Conservation (phyloP, 768 basidiomycete species). For the Mycena floridula region DNA sequence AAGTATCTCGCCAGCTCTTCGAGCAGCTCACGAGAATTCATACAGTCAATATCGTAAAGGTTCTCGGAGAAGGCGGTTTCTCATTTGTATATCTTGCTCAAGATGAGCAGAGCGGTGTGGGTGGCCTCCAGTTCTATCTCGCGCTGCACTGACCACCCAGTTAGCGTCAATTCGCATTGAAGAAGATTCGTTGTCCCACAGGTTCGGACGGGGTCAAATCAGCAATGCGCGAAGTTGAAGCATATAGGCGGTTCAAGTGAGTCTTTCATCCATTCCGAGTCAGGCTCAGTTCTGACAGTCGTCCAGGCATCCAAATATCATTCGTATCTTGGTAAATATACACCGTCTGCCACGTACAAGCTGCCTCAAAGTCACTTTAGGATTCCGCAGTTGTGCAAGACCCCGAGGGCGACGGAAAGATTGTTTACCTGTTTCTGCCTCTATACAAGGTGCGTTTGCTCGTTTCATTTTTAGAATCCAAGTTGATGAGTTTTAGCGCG, state of each 20-base stretch:
- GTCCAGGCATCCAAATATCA: conserved; percentile 89
- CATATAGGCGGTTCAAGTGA: conserved; percentile 91
- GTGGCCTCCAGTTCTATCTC: conserved; percentile 14
- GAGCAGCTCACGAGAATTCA: conserved; percentile 4
- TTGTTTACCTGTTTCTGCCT: conserved; percentile 95
- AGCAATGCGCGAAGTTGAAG: conserved; percentile 86
- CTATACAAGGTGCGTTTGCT: conserved; percentile 67
- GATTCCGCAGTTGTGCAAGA: conserved; percentile 95
- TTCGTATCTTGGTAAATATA: conserved; percentile 72
- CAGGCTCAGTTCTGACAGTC: conserved; percentile 1
- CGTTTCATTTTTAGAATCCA: neutral
- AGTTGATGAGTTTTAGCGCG: conserved; percentile 45
- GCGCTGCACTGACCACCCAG: neutral
- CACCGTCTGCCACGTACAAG: neutral
- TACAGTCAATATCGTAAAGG: conserved; percentile 83
- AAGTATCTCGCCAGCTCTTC: conserved; percentile 27
- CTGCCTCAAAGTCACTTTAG: conserved; percentile 29
- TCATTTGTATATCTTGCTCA: conserved; percentile 87
- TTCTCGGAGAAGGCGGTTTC: conserved; percentile 95
- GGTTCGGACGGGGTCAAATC: conserved; percentile 85
- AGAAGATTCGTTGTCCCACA: conserved; percentile 93
- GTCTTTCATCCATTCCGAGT: conserved; percentile 18
- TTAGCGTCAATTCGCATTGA: conserved; percentile 89
- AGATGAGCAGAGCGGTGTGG: conserved; percentile 78
- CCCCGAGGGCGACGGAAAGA: conserved; percentile 86